Conservation (phyloP, 345 rosid species). For the Heritiera littoralis region DNA sequence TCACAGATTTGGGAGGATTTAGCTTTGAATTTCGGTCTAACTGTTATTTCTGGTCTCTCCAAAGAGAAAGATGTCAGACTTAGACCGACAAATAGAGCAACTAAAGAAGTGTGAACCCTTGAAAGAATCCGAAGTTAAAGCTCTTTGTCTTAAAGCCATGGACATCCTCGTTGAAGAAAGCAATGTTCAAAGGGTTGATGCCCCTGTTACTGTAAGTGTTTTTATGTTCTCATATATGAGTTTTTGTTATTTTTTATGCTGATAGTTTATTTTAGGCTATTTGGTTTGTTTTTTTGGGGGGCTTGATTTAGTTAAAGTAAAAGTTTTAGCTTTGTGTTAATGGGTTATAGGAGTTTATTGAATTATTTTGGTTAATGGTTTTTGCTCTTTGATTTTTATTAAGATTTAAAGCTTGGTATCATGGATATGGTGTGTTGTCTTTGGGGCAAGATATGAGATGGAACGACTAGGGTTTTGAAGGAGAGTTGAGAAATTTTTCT, state of each 20-base stretch:
- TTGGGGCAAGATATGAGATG: not conserved
- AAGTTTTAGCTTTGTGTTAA: not conserved
- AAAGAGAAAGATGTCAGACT: constrained; percentile 74
- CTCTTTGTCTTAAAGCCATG: constrained; percentile 94
- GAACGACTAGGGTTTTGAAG: not conserved
- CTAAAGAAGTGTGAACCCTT: constrained; percentile 94
- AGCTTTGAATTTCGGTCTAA: not conserved
- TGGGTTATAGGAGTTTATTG: not conserved
- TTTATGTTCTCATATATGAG: not conserved
- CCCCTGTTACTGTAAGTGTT: constrained; percentile 82
- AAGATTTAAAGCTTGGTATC: not conserved
- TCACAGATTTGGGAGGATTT: constrained; percentile 15
- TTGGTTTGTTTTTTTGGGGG: constrained; percentile 5
- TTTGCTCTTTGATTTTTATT: not conserved
- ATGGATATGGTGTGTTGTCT: not conserved
- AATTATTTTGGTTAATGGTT: constrained; percentile 3
- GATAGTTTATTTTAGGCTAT: not conserved
- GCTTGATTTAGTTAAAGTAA: constrained; percentile 18
- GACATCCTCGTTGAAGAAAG: constrained; percentile 97
- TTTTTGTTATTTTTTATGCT: not conserved
- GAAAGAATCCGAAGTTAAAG: constrained; percentile 94
- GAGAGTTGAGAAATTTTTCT: not conserved
- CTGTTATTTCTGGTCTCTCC: not conserved
- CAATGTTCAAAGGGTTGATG: constrained; percentile 95
- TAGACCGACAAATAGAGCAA: constrained; percentile 93